Conservation (phyloP, 805 yeast species). For the Saccharomyces cerevisiae region DNA sequence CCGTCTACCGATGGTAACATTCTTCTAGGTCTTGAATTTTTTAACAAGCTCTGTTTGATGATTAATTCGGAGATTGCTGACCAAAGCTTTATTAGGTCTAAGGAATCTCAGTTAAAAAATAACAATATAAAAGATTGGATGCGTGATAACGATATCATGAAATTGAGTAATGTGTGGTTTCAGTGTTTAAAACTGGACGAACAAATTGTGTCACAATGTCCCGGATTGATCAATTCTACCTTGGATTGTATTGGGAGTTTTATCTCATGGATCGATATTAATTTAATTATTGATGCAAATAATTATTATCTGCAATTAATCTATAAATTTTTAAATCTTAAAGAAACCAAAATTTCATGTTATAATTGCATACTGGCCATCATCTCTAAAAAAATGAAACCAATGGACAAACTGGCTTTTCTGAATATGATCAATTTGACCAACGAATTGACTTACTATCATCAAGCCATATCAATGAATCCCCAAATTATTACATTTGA, state of each 20-base stretch:
- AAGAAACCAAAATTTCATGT: constrained; percentile 48
- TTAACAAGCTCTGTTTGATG: constrained; percentile 59
- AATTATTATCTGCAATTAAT: constrained; percentile 46
- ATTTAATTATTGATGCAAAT: constrained; percentile 51
- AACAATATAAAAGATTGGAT: constrained; percentile 72
- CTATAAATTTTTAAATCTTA: constrained; percentile 46
- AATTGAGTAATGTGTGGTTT: constrained; percentile 61
- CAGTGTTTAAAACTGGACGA: constrained; percentile 27
- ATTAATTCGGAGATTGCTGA: constrained; percentile 93
- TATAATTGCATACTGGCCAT: constrained; percentile 47
- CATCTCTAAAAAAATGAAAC: constrained; percentile 69
- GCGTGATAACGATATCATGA: constrained; percentile 65
- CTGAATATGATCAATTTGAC: constrained; percentile 62
- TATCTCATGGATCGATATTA: constrained; percentile 88
- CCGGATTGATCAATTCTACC: constrained; percentile 22
- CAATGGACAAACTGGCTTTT: constrained; percentile 54
- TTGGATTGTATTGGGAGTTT: constrained; percentile 69
- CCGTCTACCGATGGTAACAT: constrained; percentile 20
- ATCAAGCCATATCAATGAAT: neutral
- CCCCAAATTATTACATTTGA: constrained; percentile 7
- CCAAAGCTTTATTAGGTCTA: constrained; percentile 67
- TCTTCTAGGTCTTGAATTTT: constrained; percentile 55
- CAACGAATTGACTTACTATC: constrained; percentile 28
- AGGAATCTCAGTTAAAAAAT: constrained; percentile 54
- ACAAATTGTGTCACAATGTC: constrained; percentile 17